Base-by-base conservation (phyloP, 495 filamentous ascomycete species). In the Staphylotrichum longicolle region DNA sequence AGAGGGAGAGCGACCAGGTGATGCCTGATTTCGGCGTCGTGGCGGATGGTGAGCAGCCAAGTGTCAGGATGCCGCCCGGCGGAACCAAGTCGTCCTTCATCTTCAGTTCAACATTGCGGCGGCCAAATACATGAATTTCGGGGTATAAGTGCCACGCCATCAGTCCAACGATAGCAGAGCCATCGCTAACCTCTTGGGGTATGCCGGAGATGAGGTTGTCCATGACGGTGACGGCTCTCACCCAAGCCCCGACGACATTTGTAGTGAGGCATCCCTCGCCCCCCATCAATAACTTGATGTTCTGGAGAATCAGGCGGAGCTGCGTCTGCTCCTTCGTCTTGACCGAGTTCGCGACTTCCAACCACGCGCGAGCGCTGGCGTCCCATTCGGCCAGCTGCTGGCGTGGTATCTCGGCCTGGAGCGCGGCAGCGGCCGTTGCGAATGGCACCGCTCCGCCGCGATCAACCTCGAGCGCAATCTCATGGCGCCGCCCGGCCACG, bases 101-200 rank as follows among this genome's bases (percentile, higher is more conserved):
- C 32, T 39, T 27, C 27, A 74, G 40, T 9, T 68, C 51, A 15
- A 57, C 27, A 32, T 33, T 37, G n/a, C 56, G 5, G 30, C 41
- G 33, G 6, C 58, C 58, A 51, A 70, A 54, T 3, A 76, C 69
- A 4, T 39, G 30, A 78, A 66, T 54, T 78, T 64, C 2, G n/a
- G 74, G 73, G 61, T 73, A 78, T 5, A 78, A n/a, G 61, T 78
- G 73, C 75, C 74, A 78, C 4, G 73, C 62, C 7, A 60, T 62
- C 5, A 78, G 63, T 9, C 51, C 74, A 5, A 78, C 50, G 7
- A 78, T 42, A 14, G 61, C 57, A 7, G 63, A 56, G 39, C 67
- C 73, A 49, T 63, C 54, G 5, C 64, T 32, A 7, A 69, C 62
- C 12, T 35, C 57, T 39, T 72, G 67, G 12, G 70, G 60, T 5